These are phyloP conservation scores for Teunomyces funiuensis DNA, from an alignment of 805 yeast species.

Conservation along the genomic window DNA sequence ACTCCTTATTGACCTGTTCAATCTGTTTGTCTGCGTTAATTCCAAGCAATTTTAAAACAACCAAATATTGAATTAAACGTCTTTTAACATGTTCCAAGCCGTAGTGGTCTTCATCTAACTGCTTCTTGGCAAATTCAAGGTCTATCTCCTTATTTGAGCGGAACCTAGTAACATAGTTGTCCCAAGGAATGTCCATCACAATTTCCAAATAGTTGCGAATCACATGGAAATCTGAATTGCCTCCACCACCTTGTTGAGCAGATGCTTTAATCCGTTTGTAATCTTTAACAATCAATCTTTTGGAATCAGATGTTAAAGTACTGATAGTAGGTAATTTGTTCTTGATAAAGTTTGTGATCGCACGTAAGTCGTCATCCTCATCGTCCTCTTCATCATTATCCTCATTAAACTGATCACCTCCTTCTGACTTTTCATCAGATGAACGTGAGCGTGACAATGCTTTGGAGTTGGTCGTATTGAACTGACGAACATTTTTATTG, in stretches of 20 bases:
- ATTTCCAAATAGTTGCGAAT: constrained; percentile 63
- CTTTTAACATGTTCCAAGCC: constrained; percentile 60
- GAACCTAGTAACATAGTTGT: constrained; percentile 30
- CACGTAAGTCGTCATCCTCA: constrained; percentile 43
- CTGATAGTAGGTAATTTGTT: constrained; percentile 35
- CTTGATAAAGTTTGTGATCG: constrained; percentile 37
- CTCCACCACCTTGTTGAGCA: constrained; percentile 36
- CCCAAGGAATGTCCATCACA: constrained; percentile 67
- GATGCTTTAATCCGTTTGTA: constrained; percentile 54
- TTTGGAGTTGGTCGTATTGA: constrained; percentile 25
- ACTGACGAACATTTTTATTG: constrained; percentile 17
- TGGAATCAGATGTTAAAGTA: constrained; percentile 36
- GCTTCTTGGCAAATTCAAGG: constrained; percentile 40
- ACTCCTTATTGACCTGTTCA: constrained; percentile 14
- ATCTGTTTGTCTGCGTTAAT: constrained; percentile 31
- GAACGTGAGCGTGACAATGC: constrained; percentile 26
- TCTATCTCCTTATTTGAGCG: constrained; percentile 47
- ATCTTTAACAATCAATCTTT: constrained; percentile 46
- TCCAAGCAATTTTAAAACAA: constrained; percentile 64
- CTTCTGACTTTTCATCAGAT: constrained; percentile 12
- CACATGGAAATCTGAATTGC: constrained; percentile 62
- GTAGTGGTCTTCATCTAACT: constrained; percentile 43
- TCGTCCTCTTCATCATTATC: constrained; percentile 35
- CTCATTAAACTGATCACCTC: constrained; percentile 5
- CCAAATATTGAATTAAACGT: constrained; percentile 74